Percentiles rank a stretch among this genome's conserved stretches.
These are phyloP conservation scores for Cercospora beticola DNA, from an alignment of 2,329 filamentous ascomycete species.

Conservation along the genomic window DNA sequence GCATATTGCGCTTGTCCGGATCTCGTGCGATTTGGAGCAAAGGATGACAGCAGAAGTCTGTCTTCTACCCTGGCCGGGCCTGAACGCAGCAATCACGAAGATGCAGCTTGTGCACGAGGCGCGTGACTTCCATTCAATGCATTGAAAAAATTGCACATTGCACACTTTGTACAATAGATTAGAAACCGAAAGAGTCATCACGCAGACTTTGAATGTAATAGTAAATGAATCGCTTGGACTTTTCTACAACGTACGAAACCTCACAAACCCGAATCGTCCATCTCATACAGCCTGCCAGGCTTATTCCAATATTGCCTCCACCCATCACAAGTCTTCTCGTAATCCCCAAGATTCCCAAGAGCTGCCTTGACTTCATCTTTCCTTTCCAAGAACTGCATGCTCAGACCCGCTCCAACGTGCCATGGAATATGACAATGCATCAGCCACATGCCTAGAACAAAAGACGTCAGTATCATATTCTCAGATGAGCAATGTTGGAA, in stretches of 20 bases:
- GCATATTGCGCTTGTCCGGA: background rate
- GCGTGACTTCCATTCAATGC: background rate
- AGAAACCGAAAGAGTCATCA: background rate
- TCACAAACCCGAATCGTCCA: slow-evolving; percentile 34
- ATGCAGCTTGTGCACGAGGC: too few species aligned
- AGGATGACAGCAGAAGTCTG: background rate
- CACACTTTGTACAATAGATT: background rate
- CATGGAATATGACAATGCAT: slow-evolving; percentile 41
- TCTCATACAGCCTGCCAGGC: slow-evolving; percentile 22
- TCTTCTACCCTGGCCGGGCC: background rate
- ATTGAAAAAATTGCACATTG: background rate
- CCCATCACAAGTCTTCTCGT: slow-evolving; percentile 27
- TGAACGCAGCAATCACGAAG: background rate
- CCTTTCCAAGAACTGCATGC: slow-evolving; percentile 32
- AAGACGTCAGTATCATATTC: background rate
- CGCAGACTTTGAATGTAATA: background rate
- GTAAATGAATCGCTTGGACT: background rate
- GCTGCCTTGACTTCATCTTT: slow-evolving; percentile 22
- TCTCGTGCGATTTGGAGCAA: background rate
- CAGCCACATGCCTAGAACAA: slow-evolving; percentile 44
- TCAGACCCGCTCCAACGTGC: slow-evolving; percentile 32
- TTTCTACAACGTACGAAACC: background rate
- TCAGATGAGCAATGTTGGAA: background rate
- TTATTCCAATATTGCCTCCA: slow-evolving; percentile 28
- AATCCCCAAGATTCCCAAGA: slow-evolving; percentile 17